These are phyloP conservation scores for Diaporthe ilicicola DNA, from an alignment of 2,329 filamentous ascomycete species.

Conservation along the genomic window DNA sequence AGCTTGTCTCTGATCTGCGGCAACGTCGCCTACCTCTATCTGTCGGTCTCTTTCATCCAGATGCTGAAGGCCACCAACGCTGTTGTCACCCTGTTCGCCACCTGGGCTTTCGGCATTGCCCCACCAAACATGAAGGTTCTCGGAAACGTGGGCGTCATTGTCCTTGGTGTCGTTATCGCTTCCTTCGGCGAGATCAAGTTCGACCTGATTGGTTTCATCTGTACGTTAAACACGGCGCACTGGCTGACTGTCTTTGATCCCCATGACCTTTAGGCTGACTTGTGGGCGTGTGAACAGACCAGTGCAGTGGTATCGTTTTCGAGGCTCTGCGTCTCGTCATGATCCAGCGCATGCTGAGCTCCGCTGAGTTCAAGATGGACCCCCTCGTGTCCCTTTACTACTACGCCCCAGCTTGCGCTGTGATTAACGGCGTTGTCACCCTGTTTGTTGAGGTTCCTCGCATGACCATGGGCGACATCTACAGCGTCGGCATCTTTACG, in stretches of 20 bases:
- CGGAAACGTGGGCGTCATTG: conserved; percentile 88
- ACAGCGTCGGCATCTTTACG: conserved; percentile 73
- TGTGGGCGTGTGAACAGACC: conserved; percentile 56
- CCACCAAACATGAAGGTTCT: conserved; percentile 83
- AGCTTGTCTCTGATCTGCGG: conserved; percentile 90
- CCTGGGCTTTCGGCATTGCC: conserved; percentile 83
- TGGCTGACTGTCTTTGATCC: not conserved
- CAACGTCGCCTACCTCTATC: conserved; percentile 89
- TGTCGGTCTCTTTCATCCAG: conserved; percentile 92
- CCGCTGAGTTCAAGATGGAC: conserved; percentile 85
- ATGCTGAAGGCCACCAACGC: conserved; percentile 97
- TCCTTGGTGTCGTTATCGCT: conserved; percentile 88
- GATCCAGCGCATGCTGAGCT: conserved; percentile 79
- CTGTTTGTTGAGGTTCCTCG: conserved; percentile 74
- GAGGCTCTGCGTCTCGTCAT: conserved; percentile 81
- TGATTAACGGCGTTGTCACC: conserved; percentile 77
- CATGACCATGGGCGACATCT: conserved; percentile 71
- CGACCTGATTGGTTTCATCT: conserved; percentile 76
- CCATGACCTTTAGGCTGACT: not conserved
- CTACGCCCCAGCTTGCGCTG: conserved; percentile 80
- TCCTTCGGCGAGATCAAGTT: conserved; percentile 94
- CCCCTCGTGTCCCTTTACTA: conserved; percentile 86
- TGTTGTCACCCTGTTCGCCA: conserved; percentile 84
- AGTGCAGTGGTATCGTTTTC: conserved; percentile 77
- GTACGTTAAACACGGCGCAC: conserved; percentile 37